These are phyloP conservation scores for Salix purpurea DNA, from an alignment of 345 rosid genomes.

Conservation along the genomic window DNA sequence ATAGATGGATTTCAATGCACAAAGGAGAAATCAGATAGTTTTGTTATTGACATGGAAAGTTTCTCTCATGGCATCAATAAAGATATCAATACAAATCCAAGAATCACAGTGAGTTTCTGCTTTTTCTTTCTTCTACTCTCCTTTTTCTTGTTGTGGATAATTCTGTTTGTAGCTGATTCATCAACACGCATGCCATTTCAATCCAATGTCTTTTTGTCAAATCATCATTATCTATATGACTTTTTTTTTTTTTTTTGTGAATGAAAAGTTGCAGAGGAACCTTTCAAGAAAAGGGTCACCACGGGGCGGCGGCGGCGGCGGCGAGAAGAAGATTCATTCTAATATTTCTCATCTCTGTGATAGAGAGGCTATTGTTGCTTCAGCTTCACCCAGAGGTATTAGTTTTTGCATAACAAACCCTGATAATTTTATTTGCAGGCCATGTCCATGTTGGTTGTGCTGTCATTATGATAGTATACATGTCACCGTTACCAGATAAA, in stretches of 20 bases:
- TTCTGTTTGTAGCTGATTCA: conserved; percentile 12
- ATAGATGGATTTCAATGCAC: conserved; percentile 44
- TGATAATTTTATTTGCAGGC: neutral
- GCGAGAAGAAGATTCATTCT: conserved; percentile 41
- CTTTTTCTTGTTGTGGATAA: neutral
- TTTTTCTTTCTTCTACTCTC: neutral
- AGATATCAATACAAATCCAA: conserved; percentile 44
- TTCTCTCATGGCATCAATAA: conserved; percentile 39
- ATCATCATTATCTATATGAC: neutral
- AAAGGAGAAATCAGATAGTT: conserved; percentile 49
- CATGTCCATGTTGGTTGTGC: neutral
- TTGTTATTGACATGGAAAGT: conserved; percentile 67
- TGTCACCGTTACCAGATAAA: too few species aligned
- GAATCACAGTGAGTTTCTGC: conserved; percentile 42
- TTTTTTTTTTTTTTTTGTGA: neutral
- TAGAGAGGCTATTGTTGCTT: conserved; percentile 35
- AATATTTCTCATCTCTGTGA: conserved; percentile 36
- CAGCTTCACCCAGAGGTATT: conserved; percentile 68
- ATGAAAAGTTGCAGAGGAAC: conserved; percentile 59
- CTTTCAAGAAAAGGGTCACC: conserved; percentile 67
- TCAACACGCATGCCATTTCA: conserved; percentile 14
- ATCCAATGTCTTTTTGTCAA: neutral
- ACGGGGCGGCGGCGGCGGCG: conserved; percentile 32
- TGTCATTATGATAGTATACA: neutral
- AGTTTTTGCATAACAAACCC: neutral